These are phyloP conservation scores for Trypanosomatidae sp. DNA, from an alignment of 208 protist species.

Conservation along the genomic window DNA sequence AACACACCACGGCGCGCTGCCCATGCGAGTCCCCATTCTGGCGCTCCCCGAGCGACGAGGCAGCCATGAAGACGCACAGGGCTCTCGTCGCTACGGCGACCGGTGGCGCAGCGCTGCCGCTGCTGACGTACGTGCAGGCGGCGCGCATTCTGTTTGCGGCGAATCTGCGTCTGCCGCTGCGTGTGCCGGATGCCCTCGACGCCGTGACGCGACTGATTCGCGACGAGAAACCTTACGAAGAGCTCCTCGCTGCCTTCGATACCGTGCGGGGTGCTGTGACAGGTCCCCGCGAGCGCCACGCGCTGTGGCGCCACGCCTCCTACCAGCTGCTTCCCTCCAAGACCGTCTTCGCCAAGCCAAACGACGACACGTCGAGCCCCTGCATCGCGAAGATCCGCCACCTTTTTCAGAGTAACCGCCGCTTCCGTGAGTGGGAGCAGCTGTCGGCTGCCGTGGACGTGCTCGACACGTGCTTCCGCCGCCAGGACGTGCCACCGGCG, in stretches of 20 bases:
- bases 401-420: constrained; percentile 44
- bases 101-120: constrained; percentile 16
- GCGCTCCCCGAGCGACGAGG: constrained; percentile 36
- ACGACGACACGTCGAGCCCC: constrained; percentile 64
- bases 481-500: constrained; percentile 33
- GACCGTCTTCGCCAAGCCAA: constrained; percentile 79
- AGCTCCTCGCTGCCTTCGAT: constrained; percentile 79
- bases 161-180: constrained; percentile 61
- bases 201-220: constrained; percentile 57
- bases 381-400: constrained; percentile 50
- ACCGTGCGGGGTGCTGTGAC: constrained; percentile 75
- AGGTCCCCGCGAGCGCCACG: constrained; percentile 76
- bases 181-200: constrained; percentile 53
- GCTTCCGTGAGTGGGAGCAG: constrained; percentile 72
- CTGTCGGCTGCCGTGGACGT: constrained; percentile 64
- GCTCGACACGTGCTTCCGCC: constrained; percentile 70
- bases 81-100: constrained; percentile 14
- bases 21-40: constrained; percentile 77
- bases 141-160: constrained; percentile 59
- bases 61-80: constrained; percentile 22
- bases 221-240: constrained; percentile 65
- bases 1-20: constrained; percentile 62
- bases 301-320: constrained; percentile 83
- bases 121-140: constrained; percentile 56
- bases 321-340: constrained; percentile 71